Conservation (phyloP, 352 stramenopile species). For the Stramenopiles sp. region DNA sequence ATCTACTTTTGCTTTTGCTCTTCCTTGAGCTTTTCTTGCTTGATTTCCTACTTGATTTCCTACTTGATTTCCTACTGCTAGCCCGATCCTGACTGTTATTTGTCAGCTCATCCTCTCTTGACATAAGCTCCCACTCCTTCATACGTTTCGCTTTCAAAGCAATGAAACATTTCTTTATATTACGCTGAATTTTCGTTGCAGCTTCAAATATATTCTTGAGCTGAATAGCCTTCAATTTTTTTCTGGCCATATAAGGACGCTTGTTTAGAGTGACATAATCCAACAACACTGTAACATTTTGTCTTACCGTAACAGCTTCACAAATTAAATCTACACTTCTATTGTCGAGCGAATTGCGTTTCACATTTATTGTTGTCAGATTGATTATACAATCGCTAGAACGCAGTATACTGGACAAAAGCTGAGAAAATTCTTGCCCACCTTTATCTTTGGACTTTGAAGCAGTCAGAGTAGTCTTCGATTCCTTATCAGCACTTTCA, state of each 20-base stretch:
- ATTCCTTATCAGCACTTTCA: too few relatives aligned
- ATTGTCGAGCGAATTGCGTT: too few relatives aligned
- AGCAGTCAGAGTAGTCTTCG: too few relatives aligned
- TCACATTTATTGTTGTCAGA: too few relatives aligned
- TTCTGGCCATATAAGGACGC: background rate
- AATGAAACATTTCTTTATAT: background rate
- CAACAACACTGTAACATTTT: background rate
- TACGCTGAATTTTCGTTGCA: background rate
- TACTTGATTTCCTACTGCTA: background rate
- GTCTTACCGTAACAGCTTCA: background rate
- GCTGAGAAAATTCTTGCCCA: too few relatives aligned
- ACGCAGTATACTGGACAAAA: too few relatives aligned
- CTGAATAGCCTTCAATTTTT: background rate
- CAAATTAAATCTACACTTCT: background rate
- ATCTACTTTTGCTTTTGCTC: background rate
- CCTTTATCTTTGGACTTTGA: too few relatives aligned
- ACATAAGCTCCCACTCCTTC: background rate
- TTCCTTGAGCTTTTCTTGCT: background rate
- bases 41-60: background rate
- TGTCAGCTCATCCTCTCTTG: background rate
- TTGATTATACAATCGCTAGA: too few relatives aligned
- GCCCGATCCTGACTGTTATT: background rate
- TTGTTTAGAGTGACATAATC: background rate
- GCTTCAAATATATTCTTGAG: background rate
- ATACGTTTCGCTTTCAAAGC: background rate